phyloP scores from a whole-genome alignment of 306 rosid genomes.

The Malus asiatica region DNA sequence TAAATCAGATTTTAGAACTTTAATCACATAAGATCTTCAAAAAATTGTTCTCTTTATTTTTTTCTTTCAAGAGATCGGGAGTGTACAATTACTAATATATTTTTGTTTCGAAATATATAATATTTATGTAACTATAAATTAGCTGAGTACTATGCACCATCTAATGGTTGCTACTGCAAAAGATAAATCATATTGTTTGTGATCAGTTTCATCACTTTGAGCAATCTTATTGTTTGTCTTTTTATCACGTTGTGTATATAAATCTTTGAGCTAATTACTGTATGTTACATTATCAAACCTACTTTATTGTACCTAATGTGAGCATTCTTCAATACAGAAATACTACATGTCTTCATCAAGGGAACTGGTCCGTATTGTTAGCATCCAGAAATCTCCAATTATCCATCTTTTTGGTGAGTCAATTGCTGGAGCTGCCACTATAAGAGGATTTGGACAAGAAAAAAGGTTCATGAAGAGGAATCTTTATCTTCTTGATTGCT shows the following conservation, averaged over 20 bases:
- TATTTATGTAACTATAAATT: not conserved
- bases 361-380: slow-evolving; percentile 93
- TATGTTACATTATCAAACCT: not conserved
- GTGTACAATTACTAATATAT: not conserved
- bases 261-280: not conserved
- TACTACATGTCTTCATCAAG: slow-evolving; percentile 99
- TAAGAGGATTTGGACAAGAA: slow-evolving; percentile 98
- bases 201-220: not conserved
- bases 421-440: slow-evolving; percentile 95
- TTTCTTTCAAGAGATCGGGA: not conserved
- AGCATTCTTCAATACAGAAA: slow-evolving; percentile 48
- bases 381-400: slow-evolving; percentile 97
- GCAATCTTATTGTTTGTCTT: not conserved
- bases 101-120: not conserved
- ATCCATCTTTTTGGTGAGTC: slow-evolving; percentile 95
- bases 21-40: not conserved
- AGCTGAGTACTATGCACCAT: not conserved
- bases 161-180: not conserved
- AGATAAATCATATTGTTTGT: not conserved
- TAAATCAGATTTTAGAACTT: not conserved
- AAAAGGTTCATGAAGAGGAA: slow-evolving; percentile 92
- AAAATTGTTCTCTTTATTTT: not conserved
- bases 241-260: not conserved
- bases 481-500: slow-evolving; percentile 89
- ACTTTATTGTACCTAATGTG: slow-evolving; percentile 4